These are phyloP conservation scores for Phytopythium litorale DNA, from an alignment of 352 stramenopile species.

Conservation along the genomic window DNA sequence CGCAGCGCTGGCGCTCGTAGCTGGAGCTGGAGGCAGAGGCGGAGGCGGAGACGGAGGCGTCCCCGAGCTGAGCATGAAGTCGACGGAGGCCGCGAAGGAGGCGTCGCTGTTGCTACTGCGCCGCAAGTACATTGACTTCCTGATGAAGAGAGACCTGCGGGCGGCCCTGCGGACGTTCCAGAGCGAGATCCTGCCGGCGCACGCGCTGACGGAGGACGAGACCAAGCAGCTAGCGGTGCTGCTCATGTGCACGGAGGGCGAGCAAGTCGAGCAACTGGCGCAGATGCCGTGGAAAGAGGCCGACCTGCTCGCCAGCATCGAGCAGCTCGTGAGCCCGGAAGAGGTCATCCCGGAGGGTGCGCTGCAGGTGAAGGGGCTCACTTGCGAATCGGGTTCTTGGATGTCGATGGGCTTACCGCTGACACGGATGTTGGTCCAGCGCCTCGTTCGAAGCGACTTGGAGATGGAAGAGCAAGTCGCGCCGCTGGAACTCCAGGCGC, in stretches of 20 bases:
- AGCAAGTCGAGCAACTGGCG: conserved; percentile 30
- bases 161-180: conserved; percentile 56
- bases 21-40: neutral
- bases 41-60: neutral
- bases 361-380: conserved; percentile 27
- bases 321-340: conserved; percentile 54
- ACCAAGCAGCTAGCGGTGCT: conserved; percentile 48
- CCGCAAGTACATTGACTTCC: conserved; percentile 58
- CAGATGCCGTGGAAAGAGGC: conserved; percentile 39
- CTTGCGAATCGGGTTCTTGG: too few relatives aligned
- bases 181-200: conserved; percentile 55
- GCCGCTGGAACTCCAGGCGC: conserved; percentile 8
- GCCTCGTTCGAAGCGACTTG: conserved; percentile 26
- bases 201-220: conserved; percentile 39
- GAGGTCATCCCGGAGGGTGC: conserved; percentile 63
- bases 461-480: conserved; percentile 19
- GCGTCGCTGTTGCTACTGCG: conserved; percentile 54
- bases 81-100: conserved; percentile 25
- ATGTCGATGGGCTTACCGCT: neutral
- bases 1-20: conserved; percentile 39
- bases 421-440: conserved; percentile 14
- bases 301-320: conserved; percentile 41
- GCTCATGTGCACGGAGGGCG: conserved; percentile 46
- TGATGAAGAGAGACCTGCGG: conserved; percentile 34
- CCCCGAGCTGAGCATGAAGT: conserved; percentile 38